Percentiles rank a stretch among this genome's conserved stretches.
These are phyloP conservation scores for Microstegium vimineum DNA, from an alignment of 176 grass and related monocot species.

Conservation along the genomic window DNA sequence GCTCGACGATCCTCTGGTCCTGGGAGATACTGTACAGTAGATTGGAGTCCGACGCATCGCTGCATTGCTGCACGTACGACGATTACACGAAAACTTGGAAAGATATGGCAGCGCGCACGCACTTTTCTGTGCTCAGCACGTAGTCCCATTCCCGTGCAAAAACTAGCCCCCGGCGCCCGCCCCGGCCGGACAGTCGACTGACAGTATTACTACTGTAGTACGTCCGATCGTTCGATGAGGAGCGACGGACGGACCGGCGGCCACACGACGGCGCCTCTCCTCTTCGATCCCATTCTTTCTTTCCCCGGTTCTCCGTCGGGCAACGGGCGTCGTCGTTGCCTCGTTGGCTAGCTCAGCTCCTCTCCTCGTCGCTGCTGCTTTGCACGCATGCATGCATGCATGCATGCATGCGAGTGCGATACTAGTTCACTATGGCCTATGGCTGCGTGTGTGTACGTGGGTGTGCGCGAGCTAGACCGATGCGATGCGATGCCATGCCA, in stretches of 20 bases:
- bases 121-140: background rate
- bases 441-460: background rate
- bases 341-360: no score
- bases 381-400: background rate
- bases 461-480: constrained; percentile 20
- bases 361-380: constrained; percentile 14
- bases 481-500: background rate
- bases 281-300: no score
- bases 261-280: background rate
- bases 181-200: no score
- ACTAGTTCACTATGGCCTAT: background rate
- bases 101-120: background rate
- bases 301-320: constrained; percentile 25
- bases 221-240: background rate
- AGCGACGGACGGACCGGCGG: background rate
- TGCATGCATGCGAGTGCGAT: background rate
- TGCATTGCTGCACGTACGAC: background rate
- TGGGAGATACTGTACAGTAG: background rate
- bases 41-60: background rate
- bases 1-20: background rate
- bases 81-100: background rate
- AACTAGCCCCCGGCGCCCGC: no score
- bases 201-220: no score
- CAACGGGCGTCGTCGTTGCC: background rate
- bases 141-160: background rate